Evolutionary conservation across 345 rosid genomes (phyloP), one percentile per base, ranked within the genome.

Genomic region (Moricandia moricandioides): DNA sequence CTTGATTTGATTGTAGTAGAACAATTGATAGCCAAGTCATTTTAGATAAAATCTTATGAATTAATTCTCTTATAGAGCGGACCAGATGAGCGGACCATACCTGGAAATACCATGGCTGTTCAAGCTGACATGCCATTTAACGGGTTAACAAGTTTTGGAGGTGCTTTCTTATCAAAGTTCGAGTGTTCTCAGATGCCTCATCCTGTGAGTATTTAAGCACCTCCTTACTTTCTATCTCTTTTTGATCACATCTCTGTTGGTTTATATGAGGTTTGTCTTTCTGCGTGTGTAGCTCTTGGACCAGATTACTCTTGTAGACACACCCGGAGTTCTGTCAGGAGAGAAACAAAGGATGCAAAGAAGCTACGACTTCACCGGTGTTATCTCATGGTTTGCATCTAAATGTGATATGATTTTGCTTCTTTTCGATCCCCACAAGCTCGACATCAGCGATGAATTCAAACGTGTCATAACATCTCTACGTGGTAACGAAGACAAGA

Each of bases 121-220:
- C 96, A 87, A 71, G 98, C 99, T 43, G 94, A 92, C 65, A 83
- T 90, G 87, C 96, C 98, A 60, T 95, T 89, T 59, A 80, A 81
- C 11, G 98, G 97, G 30, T 75, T 95, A 67, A 86, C 97, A 62
- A 88, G 86, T 51, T 95, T 88, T 81, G 99, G 99, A 70, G 92
- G 94, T 67, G 87, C 99, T 31, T 92, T 95, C 79, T 75, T 85
- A 71, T 95, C 91, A 34, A 90, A 95, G 72, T 92, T 92, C 43
- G 89, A 92, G 74, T 95, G 99, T 58, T 88, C 99, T 56, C 97
- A 92, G 75, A 90, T 92, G 96, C 96, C 96, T 9, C 99, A 95
- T 79, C 91, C 94, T 1, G 96, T 92, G 65, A 89, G 90, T 51
- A 57, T 21, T 54, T 40, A 11, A 8, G 71, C 47, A 58, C 12